Evolutionary conservation across 306 rosid genomes (phyloP).

Genomic region (Arachis hypogaea): DNA sequence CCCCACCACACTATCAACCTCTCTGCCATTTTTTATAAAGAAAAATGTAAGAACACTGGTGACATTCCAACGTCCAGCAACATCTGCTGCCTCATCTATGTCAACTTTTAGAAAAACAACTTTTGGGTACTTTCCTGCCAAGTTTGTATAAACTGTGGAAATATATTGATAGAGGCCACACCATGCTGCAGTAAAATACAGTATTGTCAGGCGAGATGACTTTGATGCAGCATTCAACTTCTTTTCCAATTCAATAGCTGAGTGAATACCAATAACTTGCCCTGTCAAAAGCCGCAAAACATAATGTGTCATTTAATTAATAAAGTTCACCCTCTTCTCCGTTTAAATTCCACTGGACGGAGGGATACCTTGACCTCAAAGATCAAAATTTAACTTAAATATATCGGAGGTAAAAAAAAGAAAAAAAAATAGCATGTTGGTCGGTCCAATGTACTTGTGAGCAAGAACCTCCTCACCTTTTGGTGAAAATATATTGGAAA

Average conservation of each 20-base stretch:
- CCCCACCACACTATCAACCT: constrained; percentile 71
- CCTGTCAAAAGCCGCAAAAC: constrained; percentile 49
- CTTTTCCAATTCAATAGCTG: constrained; percentile 58
- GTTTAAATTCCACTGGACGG: constrained; percentile 4
- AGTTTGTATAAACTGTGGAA: constrained; percentile 67
- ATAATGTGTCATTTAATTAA: constrained; percentile 20
- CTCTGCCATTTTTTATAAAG: constrained; percentile 67
- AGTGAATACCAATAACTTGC: constrained; percentile 68
- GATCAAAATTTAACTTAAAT: not conserved
- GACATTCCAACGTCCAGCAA: constrained; percentile 69
- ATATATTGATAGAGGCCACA: constrained; percentile 86
- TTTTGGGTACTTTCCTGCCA: constrained; percentile 72
- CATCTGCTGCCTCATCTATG: constrained; percentile 75
- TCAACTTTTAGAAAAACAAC: constrained; percentile 73
- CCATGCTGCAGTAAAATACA: constrained; percentile 93
- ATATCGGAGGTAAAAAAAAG: not conserved
- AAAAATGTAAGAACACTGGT: constrained; percentile 79
- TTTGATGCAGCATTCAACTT: constrained; percentile 73
- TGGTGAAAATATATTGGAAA: too few species aligned
- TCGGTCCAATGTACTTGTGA: too few species aligned
- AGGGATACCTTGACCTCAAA: constrained; percentile 25
- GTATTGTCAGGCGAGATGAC: constrained; percentile 64
- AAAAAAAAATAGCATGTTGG: not conserved
- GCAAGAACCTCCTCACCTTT: too few species aligned
- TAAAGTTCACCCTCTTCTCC: constrained; percentile 20